A percentile compares a stretch with the other conserved stretches of the same genome.
These are phyloP conservation scores for Chiua sp. DNA, from an alignment of 1,284 basidiomycete genomes.

Conservation along the genomic window DNA sequence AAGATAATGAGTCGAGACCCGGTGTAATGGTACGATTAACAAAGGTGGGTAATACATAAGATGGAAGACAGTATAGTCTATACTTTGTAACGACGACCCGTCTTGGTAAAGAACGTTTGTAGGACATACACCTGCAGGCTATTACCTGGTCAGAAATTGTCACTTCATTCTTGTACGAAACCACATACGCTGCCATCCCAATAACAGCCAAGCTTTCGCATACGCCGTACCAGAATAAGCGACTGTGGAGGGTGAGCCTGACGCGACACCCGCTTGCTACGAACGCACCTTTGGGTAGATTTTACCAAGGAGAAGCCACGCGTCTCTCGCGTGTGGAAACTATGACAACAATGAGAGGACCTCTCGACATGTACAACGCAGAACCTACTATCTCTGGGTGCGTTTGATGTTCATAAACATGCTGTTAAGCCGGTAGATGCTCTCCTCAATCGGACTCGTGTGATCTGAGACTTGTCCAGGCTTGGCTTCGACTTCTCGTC, in stretches of 20 bases:
- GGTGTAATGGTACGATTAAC: background rate
- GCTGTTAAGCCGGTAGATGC: constrained; percentile 87
- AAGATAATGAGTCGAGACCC: no score
- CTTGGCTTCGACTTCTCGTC: constrained; percentile 81
- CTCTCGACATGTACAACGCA: background rate
- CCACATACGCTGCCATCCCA: constrained; percentile 80
- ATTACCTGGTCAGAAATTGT: constrained; percentile 9
- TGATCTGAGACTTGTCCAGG: constrained; percentile 89
- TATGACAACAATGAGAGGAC: constrained; percentile 35
- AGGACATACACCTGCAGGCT: constrained; percentile 90
- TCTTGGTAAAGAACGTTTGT: constrained; percentile 93
- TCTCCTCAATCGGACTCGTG: constrained; percentile 91
- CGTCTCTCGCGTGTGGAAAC: constrained; percentile 84
- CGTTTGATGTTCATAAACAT: constrained; percentile 88
- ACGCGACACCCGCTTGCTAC: constrained; percentile 8
- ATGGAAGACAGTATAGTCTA: constrained; percentile 39
- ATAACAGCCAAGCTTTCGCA: constrained; percentile 79
- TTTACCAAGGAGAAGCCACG: constrained; percentile 82
- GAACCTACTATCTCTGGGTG: constrained; percentile 86
- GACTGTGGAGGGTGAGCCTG: constrained; percentile 50
- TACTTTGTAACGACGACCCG: constrained; percentile 84
- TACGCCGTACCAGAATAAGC: constrained; percentile 90
- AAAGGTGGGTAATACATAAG: background rate
- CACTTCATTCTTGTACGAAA: constrained; percentile 1
- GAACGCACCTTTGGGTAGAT: constrained; percentile 73